A percentile compares a stretch with the other conserved stretches of the same genome.
phyloP scores from a whole-genome alignment of 75 land plant species.

The Ceratopteris richardii region DNA sequence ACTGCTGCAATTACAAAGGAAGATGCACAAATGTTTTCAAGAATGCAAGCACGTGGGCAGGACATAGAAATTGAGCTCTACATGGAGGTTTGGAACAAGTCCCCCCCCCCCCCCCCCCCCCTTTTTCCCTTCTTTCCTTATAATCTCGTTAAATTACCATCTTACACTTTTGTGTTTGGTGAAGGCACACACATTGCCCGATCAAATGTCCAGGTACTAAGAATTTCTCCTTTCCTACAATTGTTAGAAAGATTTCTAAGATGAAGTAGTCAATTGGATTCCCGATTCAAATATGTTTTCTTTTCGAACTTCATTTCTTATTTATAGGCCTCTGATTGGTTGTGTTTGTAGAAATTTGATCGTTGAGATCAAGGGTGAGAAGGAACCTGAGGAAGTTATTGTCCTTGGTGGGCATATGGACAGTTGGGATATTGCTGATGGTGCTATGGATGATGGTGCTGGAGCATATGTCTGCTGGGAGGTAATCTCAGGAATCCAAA shows the following conservation, averaged over 20 bases:
- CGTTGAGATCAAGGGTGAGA: constrained; percentile 19
- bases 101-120: too few species aligned
- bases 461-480: constrained; percentile 38
- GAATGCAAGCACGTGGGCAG: constrained; percentile 35
- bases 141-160: too few species aligned
- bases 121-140: too few species aligned
- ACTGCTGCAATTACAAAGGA: constrained; percentile 26
- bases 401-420: constrained; percentile 35
- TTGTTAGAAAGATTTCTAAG: too few species aligned
- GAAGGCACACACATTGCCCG: constrained; percentile 1
- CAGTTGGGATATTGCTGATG: constrained; percentile 41
- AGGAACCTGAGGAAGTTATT: constrained; percentile 21
- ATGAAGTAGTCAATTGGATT: too few species aligned
- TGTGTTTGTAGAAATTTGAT: constrained; percentile 28
- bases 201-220: not conserved
- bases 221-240: not conserved
- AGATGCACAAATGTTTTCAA: constrained; percentile 27
- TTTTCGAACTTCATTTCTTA: too few species aligned
- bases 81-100: constrained; percentile 33
- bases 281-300: too few species aligned
- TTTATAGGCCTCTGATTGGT: not conserved
- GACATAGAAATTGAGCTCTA: constrained; percentile 25
- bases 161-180: not conserved
- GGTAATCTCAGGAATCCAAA: too few species aligned
- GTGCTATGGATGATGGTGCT: constrained; percentile 40